Base-by-base conservation (phyloP, 148 eudicot genomes). In the Rhododendron mucronatum region DNA sequence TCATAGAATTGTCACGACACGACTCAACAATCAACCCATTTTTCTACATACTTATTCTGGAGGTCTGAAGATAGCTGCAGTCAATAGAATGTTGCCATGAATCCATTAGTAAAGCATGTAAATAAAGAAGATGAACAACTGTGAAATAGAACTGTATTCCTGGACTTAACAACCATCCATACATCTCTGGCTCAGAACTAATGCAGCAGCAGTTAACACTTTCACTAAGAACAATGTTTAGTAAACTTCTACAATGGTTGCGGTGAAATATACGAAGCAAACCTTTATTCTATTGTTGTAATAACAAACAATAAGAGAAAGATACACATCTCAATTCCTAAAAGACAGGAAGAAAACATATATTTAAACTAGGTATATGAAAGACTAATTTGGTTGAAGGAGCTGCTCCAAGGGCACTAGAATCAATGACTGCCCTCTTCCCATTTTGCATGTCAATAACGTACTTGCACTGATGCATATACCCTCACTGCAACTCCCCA, bases 401-500 rank as follows among this genome's bases (percentile, higher is more conserved):
- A 67, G 67, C 65, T 51, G 69, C 81, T 84, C 65, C 86, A 50
- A 51, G 10, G 21, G 63, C 80, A 69, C 39, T 71, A 44, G 61
- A 71, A 71, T 69, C 61, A 20, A 65, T 47, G 30, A 28, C 59
- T 69, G 35, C 63, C 63, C 63, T 39, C 26, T 47, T 63, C 76
- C 85, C 51, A 41, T n/a, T 39, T 30, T 16, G 5, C n/a, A 41
- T 39, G 23, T 45, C 13, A 12, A 23, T 39, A 7, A 15, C n/a
- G 84, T n/a, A 61, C 16, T 26, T 37, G 30, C 23, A 14, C 57
- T 45, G 8, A 18, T 11, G 18, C 44, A 1, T 26, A 26, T 26
- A 79, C 35, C 75, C 85, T 93, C 93, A 95, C 86, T 89, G 94
- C 91, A 95, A 87, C 91, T 95, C 98, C 81, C 98, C 98, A 35